These are phyloP conservation scores for Petunia hybrid DNA, from an alignment of 305 asterid species.

Conservation along the genomic window DNA sequence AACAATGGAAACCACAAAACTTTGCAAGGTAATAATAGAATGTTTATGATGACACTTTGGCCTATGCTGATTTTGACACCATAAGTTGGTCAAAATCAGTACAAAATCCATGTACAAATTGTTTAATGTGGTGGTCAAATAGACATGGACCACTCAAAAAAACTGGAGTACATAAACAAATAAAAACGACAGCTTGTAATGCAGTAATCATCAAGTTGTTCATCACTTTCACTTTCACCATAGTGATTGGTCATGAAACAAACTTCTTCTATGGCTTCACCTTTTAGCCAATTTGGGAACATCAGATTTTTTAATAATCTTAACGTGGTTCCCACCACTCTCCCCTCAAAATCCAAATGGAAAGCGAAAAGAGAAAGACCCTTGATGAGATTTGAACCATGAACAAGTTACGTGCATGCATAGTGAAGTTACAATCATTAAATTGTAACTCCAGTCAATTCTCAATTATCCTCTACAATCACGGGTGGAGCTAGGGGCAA, in stretches of 20 bases:
- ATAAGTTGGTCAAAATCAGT: constrained; percentile 12
- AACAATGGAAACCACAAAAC: background rate
- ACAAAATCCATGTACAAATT: background rate
- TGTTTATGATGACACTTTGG: background rate
- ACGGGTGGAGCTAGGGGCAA: background rate
- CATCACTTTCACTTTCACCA: background rate
- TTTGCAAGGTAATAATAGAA: background rate
- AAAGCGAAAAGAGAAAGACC: background rate
- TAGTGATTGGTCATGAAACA: constrained; percentile 24
- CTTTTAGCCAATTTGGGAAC: background rate
- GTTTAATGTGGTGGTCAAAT: background rate
- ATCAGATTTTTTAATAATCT: background rate
- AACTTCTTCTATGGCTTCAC: background rate
- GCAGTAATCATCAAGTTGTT: constrained; percentile 19
- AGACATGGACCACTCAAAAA: constrained; percentile 14
- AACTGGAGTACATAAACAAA: background rate
- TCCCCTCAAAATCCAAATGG: background rate
- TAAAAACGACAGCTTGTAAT: background rate
- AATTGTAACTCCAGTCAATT: background rate
- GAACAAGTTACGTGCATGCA: background rate
- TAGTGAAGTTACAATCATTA: background rate
- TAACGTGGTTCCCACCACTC: background rate
- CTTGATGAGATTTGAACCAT: background rate
- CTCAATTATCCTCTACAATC: background rate
- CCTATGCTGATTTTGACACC: background rate